A percentile compares a stretch with the other conserved stretches of the same genome.
phyloP scores from a whole-genome alignment of 2,329 filamentous ascomycete genomes.

The Aphanoascus verrucosus region DNA sequence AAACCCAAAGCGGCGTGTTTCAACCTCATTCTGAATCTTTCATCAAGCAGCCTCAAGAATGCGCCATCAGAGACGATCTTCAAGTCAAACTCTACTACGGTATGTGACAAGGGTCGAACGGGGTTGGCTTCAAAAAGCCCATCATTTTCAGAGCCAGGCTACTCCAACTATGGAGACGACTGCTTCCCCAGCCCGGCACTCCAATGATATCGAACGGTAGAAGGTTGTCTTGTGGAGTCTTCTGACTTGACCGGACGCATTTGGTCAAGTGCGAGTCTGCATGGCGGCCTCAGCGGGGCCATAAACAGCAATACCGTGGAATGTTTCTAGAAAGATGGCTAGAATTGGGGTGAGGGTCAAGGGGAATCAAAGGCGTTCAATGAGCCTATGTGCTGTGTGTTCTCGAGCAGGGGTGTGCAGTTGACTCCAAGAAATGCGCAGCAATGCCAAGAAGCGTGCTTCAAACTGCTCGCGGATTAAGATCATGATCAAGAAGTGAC shows the following conservation, averaged over 20 bases:
- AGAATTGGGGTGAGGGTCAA: background rate
- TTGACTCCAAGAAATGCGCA: background rate
- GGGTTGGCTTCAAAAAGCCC: background rate
- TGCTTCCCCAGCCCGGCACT: background rate
- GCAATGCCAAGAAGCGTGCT: background rate
- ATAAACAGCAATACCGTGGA: conserved; percentile 9
- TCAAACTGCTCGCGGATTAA: background rate
- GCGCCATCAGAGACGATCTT: conserved; percentile 3
- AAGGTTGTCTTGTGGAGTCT: conserved; percentile 1
- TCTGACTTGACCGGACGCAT: conserved; percentile 6
- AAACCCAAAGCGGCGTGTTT: conserved; percentile 7
- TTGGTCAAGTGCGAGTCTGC: conserved; percentile 1
- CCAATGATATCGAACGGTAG: background rate
- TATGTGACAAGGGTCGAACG: background rate
- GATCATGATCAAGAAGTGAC: background rate
- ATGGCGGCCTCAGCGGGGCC: background rate
- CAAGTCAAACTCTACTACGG: background rate
- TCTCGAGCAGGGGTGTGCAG: background rate
- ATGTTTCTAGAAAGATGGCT: conserved; percentile 10
- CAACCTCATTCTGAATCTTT: background rate
- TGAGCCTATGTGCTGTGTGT: background rate
- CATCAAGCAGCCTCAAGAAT: background rate
- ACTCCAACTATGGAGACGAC: background rate
- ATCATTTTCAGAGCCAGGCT: background rate
- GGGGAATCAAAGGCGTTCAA: too few relatives aligned